These are phyloP conservation scores for Teratosphaeria epicoccoides DNA, from an alignment of 2,329 filamentous ascomycete genomes.

Conservation along the genomic window DNA sequence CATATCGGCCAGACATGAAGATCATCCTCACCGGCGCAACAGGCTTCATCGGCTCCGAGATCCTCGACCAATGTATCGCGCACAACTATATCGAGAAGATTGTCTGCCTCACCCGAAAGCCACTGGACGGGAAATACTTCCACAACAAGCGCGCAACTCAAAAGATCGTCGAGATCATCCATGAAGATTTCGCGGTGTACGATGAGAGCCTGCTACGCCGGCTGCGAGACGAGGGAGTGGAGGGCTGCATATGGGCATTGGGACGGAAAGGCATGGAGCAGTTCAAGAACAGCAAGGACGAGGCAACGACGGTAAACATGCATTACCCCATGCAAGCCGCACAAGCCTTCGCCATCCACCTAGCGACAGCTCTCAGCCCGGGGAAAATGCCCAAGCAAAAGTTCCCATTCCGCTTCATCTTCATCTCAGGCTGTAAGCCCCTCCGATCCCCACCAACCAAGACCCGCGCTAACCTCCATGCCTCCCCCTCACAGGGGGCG, in stretches of 20 bases:
- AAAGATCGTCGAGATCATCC: slow-evolving; percentile 27
- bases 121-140: slow-evolving; percentile 18
- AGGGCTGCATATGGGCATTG: slow-evolving; percentile 38
- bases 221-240: slow-evolving; percentile 29
- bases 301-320: slow-evolving; percentile 23
- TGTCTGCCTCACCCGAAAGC: slow-evolving; percentile 24
- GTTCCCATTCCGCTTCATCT: slow-evolving; percentile 35
- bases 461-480: background rate
- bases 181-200: slow-evolving; percentile 44
- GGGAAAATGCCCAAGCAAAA: slow-evolving; percentile 16
- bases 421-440: slow-evolving; percentile 27
- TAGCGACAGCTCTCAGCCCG: slow-evolving; percentile 18
- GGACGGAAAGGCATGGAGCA: slow-evolving; percentile 19
- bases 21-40: slow-evolving; percentile 49
- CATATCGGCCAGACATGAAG: slow-evolving; percentile 39
- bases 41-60: slow-evolving; percentile 46
- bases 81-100: slow-evolving; percentile 39
- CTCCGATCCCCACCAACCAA: background rate
- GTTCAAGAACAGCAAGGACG: slow-evolving; percentile 21
- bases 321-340: slow-evolving; percentile 23
- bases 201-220: slow-evolving; percentile 34
- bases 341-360: slow-evolving; percentile 21
- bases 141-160: slow-evolving; percentile 10
- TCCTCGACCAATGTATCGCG: slow-evolving; percentile 42
- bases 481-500: slow-evolving; percentile 24